Percentiles rank a stretch among this genome's conserved stretches.
Evolutionary conservation across 306 rosid species (phyloP).

Genomic region (Corylus americana): DNA sequence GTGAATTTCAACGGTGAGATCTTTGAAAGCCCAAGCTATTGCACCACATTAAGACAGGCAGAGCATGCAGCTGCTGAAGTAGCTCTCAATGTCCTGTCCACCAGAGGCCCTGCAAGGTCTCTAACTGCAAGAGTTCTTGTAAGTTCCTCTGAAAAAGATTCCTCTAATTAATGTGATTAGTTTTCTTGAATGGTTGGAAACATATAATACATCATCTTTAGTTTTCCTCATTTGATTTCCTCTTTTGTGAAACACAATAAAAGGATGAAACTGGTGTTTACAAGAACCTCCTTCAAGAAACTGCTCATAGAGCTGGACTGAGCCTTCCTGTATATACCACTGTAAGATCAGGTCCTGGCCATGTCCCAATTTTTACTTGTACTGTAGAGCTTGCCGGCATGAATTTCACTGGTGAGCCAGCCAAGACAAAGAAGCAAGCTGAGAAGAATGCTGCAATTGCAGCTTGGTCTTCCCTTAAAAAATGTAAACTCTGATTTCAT

Average conservation of each 20-base stretch:
- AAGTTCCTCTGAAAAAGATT: constrained; percentile 20
- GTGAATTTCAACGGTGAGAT: constrained; percentile 79
- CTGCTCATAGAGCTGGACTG: constrained; percentile 90
- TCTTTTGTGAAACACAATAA: constrained; percentile 2
- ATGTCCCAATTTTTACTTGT: constrained; percentile 64
- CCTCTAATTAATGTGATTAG: background rate
- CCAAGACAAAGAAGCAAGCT: constrained; percentile 87
- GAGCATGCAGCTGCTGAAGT: constrained; percentile 90
- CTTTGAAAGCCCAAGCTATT: constrained; percentile 79
- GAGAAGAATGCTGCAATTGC: constrained; percentile 82
- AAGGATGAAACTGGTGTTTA: constrained; percentile 86
- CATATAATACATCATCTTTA: background rate
- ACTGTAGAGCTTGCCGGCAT: constrained; percentile 80
- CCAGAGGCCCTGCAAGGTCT: constrained; percentile 74
- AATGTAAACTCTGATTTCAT: constrained; percentile 41
- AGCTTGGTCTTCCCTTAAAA: constrained; percentile 79
- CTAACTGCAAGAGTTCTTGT: constrained; percentile 87
- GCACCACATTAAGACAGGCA: constrained; percentile 77
- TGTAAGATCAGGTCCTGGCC: constrained; percentile 69
- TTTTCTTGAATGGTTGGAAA: background rate
- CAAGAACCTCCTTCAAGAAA: constrained; percentile 88
- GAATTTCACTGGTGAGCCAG: constrained; percentile 63
- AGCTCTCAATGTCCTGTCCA: constrained; percentile 67
- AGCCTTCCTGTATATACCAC: constrained; percentile 78
- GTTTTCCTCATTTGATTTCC: background rate